Base-by-base conservation (phyloP, 305 asterid species). In the Fraxinus nigra region DNA sequence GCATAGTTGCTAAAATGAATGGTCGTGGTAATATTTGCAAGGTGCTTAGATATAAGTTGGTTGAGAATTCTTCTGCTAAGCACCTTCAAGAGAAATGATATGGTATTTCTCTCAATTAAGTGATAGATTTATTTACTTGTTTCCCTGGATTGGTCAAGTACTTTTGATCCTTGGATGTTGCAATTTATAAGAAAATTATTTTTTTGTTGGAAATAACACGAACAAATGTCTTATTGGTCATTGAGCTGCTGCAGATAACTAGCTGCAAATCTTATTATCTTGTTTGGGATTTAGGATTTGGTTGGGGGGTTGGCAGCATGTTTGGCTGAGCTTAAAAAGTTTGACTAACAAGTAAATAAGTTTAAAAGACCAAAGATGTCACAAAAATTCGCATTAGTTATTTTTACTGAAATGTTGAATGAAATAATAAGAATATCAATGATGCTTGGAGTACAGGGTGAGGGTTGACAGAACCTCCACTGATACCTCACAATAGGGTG, bases 11-110 rank as follows among this genome's bases (percentile, higher is more conserved):
- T 38, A 91, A 94, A 85, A 92, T 90, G 90, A 96, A 91, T 67
- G 97, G 97, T 0, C 98, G 97, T 13, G 97, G 93, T 80, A 87
- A 78, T 74, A 94, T 96, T 78, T 94, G 99, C 99, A 46, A 46
- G 56, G 56, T 46, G 56, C 56, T 46, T 46, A 46, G 56, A 46
- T 46, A 46, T 46, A 46, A 46, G 56, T 46, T 46, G 56, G 56
- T 46, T 46, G 56, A 46, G 56, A 46, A 46, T 46, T 46, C 99
- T 59, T 96, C 98, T 6, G 99, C 95, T 2, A 90, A 84, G 88
- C 99, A 93, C 85, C 98, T 94, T 79, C 99, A 96, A 75, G 97
- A 92, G 91, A 97, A 94, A 83, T 8, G 24, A 79, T 26, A 10
- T 81, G 63, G 34, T 33, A 22, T 37, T 22, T 38, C 79, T 24